These are phyloP conservation scores for Cicer chorassanicum DNA, from an alignment of 306 rosid genomes.

Conservation along the genomic window DNA sequence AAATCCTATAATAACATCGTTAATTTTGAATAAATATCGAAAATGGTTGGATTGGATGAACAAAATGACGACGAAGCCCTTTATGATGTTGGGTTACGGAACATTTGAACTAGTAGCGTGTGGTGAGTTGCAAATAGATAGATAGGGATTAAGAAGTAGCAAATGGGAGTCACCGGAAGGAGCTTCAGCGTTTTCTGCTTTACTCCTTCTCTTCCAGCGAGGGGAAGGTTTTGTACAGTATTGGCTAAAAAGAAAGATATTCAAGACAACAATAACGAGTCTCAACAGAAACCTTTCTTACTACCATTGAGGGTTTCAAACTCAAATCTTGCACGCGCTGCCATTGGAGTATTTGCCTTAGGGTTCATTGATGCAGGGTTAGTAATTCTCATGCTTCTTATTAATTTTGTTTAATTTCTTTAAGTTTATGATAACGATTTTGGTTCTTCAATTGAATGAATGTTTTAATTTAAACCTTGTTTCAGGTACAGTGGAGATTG, in stretches of 20 bases:
- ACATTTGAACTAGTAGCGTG: neutral
- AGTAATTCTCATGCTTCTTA: neutral
- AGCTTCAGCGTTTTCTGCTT: constrained; percentile 46
- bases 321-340: constrained; percentile 59
- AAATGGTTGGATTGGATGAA: no score
- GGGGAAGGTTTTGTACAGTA: constrained; percentile 24
- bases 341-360: constrained; percentile 68
- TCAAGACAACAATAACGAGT: constrained; percentile 37
- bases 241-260: constrained; percentile 55
- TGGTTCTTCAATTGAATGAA: neutral
- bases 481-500: constrained; percentile 95
- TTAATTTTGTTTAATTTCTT: neutral
- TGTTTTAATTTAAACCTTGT: constrained; percentile 13
- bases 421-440: neutral
- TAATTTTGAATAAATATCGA: no score
- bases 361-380: constrained; percentile 92
- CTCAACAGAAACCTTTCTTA: constrained; percentile 34
- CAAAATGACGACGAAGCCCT: constrained; percentile 14
- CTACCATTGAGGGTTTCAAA: constrained; percentile 54
- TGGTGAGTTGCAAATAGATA: neutral
- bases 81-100: neutral
- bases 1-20: no score
- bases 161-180: constrained; percentile 49
- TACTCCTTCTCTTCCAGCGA: constrained; percentile 38
- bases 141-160: constrained; percentile 17